phyloP scores from a whole-genome alignment of 305 asterid genomes.

The Solanum hybrid region DNA sequence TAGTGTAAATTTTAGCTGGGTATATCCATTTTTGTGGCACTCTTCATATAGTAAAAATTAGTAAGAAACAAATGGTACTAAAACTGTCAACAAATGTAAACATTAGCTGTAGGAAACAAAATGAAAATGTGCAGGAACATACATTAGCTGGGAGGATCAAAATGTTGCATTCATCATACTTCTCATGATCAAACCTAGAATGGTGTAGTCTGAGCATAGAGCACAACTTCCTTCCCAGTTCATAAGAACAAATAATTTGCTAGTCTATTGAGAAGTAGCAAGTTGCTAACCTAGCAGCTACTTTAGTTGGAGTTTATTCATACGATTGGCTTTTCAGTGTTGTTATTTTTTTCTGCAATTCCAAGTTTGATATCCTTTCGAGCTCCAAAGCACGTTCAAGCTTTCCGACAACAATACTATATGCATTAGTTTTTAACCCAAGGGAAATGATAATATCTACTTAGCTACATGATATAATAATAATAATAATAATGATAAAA shows the following conservation, averaged over 20 bases:
- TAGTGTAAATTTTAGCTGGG: not conserved
- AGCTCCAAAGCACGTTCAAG: constrained; percentile 88
- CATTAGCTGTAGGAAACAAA: not conserved
- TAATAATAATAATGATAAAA: not conserved
- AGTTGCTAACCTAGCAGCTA: not conserved
- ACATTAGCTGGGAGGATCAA: not conserved
- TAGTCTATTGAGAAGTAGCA: not conserved
- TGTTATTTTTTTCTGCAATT: constrained; percentile 66
- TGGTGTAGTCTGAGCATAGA: not conserved
- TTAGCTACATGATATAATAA: not conserved
- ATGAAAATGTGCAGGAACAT: not conserved
- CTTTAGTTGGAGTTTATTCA: constrained; percentile 11
- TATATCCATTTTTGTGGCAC: not conserved
- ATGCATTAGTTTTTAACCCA: not conserved
- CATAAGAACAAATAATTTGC: not conserved
- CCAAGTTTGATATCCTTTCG: constrained; percentile 64
- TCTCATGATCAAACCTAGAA: not conserved
- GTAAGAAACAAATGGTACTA: not conserved
- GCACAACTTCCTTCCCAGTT: not conserved
- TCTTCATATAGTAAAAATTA: not conserved
- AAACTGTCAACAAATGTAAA: not conserved
- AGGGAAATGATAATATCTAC: not conserved
- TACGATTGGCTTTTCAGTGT: constrained; percentile 24
- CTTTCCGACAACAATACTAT: constrained; percentile 23
- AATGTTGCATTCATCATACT: not conserved